Conservation (phyloP, 2,329 filamentous ascomycete species). For the Chalaropsis thielavioides region DNA sequence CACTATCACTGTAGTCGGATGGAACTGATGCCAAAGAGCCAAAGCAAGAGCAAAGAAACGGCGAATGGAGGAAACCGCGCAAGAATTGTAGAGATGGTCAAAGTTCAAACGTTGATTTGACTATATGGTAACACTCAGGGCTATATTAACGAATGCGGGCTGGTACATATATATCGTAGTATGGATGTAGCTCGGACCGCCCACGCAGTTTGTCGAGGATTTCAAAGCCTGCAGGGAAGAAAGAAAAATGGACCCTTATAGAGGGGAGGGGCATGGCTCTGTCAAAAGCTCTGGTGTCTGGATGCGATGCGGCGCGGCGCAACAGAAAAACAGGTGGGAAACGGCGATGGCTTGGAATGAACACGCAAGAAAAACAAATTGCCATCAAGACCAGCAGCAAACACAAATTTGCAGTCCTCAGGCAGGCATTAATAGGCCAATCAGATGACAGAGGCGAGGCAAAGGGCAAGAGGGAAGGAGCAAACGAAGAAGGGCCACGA, state of each 20-base stretch:
- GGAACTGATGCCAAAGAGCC: neutral
- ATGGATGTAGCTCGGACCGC: neutral
- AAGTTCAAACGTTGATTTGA: neutral
- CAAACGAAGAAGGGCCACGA: neutral
- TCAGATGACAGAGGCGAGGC: neutral
- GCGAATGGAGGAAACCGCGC: neutral
- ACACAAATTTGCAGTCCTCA: neutral
- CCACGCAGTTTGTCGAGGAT: neutral
- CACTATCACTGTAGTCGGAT: neutral
- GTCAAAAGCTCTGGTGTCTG: neutral
- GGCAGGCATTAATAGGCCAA: neutral
- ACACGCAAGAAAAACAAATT: neutral
- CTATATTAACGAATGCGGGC: neutral
- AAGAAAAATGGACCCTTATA: neutral
- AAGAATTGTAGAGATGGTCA: neutral
- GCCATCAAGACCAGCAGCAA: neutral
- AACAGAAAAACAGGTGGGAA: neutral
- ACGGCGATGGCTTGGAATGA: neutral
- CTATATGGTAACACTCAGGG: neutral
- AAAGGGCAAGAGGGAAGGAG: neutral
- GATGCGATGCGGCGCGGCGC: neutral
- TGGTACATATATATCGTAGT: neutral
- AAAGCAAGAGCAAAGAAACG: neutral
- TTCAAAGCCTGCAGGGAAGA: constrained; percentile 3
- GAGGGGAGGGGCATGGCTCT: neutral